Evolutionary conservation across 2,329 filamentous ascomycete genomes (phyloP).

Genomic region (Acephala macrosclerotiorum): DNA sequence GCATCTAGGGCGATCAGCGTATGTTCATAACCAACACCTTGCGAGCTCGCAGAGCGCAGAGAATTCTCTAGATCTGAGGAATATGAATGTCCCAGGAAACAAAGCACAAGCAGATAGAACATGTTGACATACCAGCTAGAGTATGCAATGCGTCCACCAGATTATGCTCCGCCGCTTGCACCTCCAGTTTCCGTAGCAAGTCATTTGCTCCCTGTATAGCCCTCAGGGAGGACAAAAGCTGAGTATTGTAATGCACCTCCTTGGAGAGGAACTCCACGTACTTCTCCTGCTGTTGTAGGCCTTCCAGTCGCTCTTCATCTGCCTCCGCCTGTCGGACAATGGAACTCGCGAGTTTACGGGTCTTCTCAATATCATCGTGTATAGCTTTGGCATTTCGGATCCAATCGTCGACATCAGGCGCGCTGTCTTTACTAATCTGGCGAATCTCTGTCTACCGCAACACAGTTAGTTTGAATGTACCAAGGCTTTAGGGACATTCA

Average conservation of each 20-base stretch:
- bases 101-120: not conserved
- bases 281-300: conserved; percentile 54
- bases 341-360: conserved; percentile 79
- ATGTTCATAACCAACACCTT: too few species aligned
- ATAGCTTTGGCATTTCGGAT: conserved; percentile 83
- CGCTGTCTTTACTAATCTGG: conserved; percentile 76
- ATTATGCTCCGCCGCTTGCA: conserved; percentile 59
- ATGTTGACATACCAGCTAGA: conserved; percentile 60
- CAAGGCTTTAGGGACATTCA: not conserved
- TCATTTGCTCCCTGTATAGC: conserved; percentile 64
- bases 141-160: conserved; percentile 63
- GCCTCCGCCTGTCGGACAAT: conserved; percentile 81
- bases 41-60: too few species aligned
- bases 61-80: not conserved
- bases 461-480: conserved; percentile 20
- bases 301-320: conserved; percentile 54
- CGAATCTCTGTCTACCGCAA: conserved; percentile 65
- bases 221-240: conserved; percentile 59
- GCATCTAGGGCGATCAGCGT: conserved; percentile 52
- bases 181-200: conserved; percentile 68
- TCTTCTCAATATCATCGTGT: conserved; percentile 84
- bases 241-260: conserved; percentile 65
- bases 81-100: not conserved
- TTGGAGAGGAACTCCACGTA: conserved; percentile 63
- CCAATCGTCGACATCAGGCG: conserved; percentile 85